A percentile compares a stretch with the other conserved stretches of the same genome.
Conservation (phyloP, 129 eudicot genomes). For the Chrysanthemum makinoi region DNA sequence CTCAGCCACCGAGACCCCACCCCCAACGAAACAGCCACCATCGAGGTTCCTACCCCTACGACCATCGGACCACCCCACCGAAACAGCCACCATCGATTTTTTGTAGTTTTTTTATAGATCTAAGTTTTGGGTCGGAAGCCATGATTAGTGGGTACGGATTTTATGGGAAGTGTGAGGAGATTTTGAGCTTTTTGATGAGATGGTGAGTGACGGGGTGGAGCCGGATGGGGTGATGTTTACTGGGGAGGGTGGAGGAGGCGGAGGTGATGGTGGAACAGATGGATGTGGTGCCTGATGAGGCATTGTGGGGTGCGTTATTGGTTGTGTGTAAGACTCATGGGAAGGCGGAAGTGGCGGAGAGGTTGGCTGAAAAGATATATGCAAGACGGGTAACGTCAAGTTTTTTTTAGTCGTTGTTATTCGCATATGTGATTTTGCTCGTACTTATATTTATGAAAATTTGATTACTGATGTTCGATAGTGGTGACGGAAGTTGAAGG, state of each 20-base stretch:
- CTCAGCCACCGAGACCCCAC: no score
- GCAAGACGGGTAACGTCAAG: constrained; percentile 16
- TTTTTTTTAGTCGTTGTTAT: not conserved
- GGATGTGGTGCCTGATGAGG: constrained; percentile 43
- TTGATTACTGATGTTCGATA: not conserved
- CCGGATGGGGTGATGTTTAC: constrained; percentile 34
- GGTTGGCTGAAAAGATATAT: constrained; percentile 46
- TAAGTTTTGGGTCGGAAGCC: no score
- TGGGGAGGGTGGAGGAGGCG: constrained; percentile 37
- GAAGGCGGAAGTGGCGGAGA: constrained; percentile 45
- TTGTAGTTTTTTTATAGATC: no score
- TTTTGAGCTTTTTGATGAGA: constrained; percentile 33
- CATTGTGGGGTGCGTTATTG: constrained; percentile 42
- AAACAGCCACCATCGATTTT: no score
- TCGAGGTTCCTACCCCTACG: no score
- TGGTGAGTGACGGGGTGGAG: constrained; percentile 25
- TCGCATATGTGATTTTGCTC: no score
- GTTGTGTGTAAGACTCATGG: constrained; percentile 51
- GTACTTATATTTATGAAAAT: not conserved
- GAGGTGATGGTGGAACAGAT: constrained; percentile 28
- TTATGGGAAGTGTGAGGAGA: constrained; percentile 26
- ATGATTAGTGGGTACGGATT: constrained; percentile 45
- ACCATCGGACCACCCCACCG: no score
- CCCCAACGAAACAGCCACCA: no score
- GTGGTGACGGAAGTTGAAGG: not conserved